Evolutionary conservation across 2,329 filamentous ascomycete species (phyloP).

Genomic region (Pyrenochaeta sp.): DNA sequence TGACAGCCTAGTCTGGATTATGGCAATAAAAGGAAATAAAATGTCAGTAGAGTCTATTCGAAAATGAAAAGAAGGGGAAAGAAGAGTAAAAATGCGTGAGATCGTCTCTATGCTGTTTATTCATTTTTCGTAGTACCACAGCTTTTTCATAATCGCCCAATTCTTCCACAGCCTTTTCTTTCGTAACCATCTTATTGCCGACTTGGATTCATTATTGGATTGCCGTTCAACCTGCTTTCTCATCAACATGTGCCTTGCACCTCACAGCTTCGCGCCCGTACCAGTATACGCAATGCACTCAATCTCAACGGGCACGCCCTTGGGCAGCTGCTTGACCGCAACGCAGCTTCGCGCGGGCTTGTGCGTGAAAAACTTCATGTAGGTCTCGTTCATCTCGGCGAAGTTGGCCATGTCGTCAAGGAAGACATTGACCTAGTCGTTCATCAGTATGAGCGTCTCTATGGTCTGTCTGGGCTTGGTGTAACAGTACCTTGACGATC

Average conservation of each 20-base stretch:
- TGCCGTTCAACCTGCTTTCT: constrained; percentile 18
- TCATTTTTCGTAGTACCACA: neutral
- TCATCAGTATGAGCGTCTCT: neutral
- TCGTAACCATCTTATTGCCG: neutral
- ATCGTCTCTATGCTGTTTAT: no score
- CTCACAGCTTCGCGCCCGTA: constrained; percentile 35
- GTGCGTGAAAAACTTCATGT: constrained; percentile 81
- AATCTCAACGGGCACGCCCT: constrained; percentile 87
- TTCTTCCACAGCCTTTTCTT: neutral
- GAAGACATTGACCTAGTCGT: constrained; percentile 71
- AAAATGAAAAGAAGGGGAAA: no score
- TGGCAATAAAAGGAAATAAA: no score
- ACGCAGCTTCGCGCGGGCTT: constrained; percentile 91
- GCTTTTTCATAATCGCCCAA: no score
- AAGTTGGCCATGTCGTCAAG: constrained; percentile 92
- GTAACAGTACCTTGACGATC: constrained; percentile 77
- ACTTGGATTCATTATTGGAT: neutral
- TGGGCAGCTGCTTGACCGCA: constrained; percentile 86
- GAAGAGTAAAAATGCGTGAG: no score
- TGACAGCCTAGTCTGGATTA: no score
- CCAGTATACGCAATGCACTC: constrained; percentile 77
- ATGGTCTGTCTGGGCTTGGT: neutral
- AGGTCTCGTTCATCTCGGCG: constrained; percentile 83
- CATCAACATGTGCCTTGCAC: constrained; percentile 10
- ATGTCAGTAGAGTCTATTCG: no score